Evolutionary conservation across 2,329 filamentous ascomycete genomes (phyloP).

Genomic region (Xylariales sp.): DNA sequence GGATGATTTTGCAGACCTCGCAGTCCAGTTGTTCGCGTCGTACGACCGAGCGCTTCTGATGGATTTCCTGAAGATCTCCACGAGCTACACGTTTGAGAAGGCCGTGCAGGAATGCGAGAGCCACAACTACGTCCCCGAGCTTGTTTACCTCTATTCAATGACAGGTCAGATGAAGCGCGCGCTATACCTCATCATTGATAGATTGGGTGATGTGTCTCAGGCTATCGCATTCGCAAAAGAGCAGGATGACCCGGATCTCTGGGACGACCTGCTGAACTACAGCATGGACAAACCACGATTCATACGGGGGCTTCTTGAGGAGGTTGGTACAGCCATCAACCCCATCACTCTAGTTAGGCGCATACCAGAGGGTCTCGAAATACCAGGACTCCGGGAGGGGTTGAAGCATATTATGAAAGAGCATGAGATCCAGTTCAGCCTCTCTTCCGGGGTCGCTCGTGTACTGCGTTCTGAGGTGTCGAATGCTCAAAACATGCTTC

Average conservation of each 20-base stretch:
- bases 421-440: conserved; percentile 91
- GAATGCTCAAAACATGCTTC: conserved; percentile 73
- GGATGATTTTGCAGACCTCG: conserved; percentile 81
- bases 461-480: conserved; percentile 87
- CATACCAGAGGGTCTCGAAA: conserved; percentile 90
- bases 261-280: conserved; percentile 92
- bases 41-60: conserved; percentile 79
- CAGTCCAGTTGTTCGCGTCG: conserved; percentile 78
- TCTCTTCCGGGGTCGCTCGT: conserved; percentile 82
- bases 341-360: conserved; percentile 85
- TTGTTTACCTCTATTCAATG: conserved; percentile 94
- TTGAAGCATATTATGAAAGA: conserved; percentile 89
- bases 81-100: conserved; percentile 83
- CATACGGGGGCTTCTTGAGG: conserved; percentile 85
- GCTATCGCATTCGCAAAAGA: conserved; percentile 94
- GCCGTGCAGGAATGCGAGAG: conserved; percentile 75
- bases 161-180: conserved; percentile 92
- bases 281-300: conserved; percentile 97
- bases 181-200: conserved; percentile 87
- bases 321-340: conserved; percentile 90
- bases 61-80: conserved; percentile 80
- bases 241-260: conserved; percentile 86
- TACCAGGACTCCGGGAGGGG: conserved; percentile 84
- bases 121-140: conserved; percentile 77
- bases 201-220: conserved; percentile 84